phyloP scores from a whole-genome alignment of 805 yeast species.

The Metschnikowia lochheadii region DNA sequence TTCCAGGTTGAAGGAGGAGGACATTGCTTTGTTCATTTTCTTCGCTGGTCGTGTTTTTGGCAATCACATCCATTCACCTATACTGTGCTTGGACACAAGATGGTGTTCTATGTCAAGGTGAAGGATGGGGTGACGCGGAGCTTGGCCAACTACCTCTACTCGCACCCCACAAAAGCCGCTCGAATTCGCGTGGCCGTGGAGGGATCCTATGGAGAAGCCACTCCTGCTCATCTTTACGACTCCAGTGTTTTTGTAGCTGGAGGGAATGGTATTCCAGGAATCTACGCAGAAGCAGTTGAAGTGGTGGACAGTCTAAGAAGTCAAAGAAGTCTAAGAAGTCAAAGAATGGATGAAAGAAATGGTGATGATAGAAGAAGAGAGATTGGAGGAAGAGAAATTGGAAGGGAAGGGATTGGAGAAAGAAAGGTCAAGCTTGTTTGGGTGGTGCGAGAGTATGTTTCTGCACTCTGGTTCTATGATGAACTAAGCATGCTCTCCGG shows the following conservation, averaged over 20 bases:
- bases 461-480: slow-evolving; percentile 47
- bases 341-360: too few species aligned
- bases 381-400: too few species aligned
- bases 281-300: slow-evolving; percentile 30
- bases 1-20: slow-evolving; percentile 62
- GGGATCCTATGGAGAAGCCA: slow-evolving; percentile 36
- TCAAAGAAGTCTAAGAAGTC: too few species aligned
- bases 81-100: slow-evolving; percentile 16
- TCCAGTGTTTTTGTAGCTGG: slow-evolving; percentile 36
- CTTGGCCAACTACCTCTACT: slow-evolving; percentile 19
- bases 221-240: slow-evolving; percentile 28
- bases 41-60: slow-evolving; percentile 47
- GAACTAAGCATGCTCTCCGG: slow-evolving; percentile 33
- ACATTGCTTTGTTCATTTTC: slow-evolving; percentile 53
- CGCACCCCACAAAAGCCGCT: slow-evolving; percentile 15
- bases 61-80: slow-evolving; percentile 68
- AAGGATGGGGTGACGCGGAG: slow-evolving; percentile 31
- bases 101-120: slow-evolving; percentile 29
- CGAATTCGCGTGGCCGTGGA: slow-evolving; percentile 33
- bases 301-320: slow-evolving; percentile 1
- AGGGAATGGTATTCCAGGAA: slow-evolving; percentile 41
- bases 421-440: slow-evolving; percentile 47
- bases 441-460: slow-evolving; percentile 53
- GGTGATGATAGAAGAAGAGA: too few species aligned
- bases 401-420: too few species aligned